Evolutionary conservation across 1,284 basidiomycete species (phyloP), one percentile per base, ranked within the genome.

Genomic region (Tetrapyrgos nigripes): DNA sequence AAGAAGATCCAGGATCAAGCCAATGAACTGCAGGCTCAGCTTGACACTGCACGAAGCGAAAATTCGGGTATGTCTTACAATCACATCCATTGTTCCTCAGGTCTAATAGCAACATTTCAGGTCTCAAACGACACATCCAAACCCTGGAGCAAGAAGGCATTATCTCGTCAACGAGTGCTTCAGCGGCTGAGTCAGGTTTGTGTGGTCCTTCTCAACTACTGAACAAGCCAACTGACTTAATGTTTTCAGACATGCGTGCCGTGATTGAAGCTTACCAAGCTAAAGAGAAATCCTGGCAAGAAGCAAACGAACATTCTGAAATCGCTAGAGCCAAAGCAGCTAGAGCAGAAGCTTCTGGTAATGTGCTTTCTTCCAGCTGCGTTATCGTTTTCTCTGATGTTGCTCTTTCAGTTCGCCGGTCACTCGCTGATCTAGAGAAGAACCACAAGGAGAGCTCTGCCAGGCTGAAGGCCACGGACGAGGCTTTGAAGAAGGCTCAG

Each of bases 281-380:
- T 23, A 91, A 92, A 68, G 81, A 85, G 28, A 79, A 83, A 48
- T 77, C 80, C 1, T 86, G 86, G 59, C 81, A 85, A 43, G 80
- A 82, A 55, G 82, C 83, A n/a, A 78, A 91, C 27, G 88, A 93
- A 71, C 83, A 84, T 19, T 81, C 86, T 3, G 91, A 93, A 67
- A 84, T 91, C 54, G 85, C 85, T 2, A 79, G 83, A 48, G 87
- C 83, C 5, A 91, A 87, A 64, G 80, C 84, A 21, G 81, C 84
- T 48, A 84, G 88, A 43, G 83, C 83, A 8, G 91, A 92, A 72
- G 80, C 83, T 3, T 78, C 83, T 66, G 79, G 90, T 91, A 62
- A 53, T 78, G 65, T 47, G 51, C 4, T 44, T 43, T 52, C 28
- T 6, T 37, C 23, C 46, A 61, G 23, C 8, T 33, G 62, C 52